Percentiles rank a stretch among this genome's conserved stretches.
Evolutionary conservation across 306 rosid species (phyloP).

Genomic region (Cicer chorassanicum): DNA sequence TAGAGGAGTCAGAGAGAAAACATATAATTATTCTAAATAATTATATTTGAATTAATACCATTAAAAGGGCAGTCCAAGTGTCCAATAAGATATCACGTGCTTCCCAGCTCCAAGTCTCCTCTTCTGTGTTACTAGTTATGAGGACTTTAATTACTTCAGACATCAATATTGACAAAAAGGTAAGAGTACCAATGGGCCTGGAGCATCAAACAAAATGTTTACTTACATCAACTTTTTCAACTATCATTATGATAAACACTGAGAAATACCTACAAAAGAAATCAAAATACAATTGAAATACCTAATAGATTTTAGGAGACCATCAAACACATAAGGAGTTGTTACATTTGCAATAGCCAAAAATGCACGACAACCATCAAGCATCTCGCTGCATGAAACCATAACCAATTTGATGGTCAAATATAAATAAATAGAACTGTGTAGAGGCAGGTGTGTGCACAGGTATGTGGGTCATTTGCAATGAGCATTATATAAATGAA

Average conservation of each 20-base stretch:
- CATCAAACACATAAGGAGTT: constrained; percentile 73
- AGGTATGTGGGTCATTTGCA: constrained; percentile 10
- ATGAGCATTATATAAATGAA: constrained; percentile 39
- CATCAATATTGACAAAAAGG: constrained; percentile 75
- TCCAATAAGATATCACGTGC: constrained; percentile 92
- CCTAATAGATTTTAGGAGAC: constrained; percentile 75
- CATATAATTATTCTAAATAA: constrained; percentile 30
- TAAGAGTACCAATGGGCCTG: constrained; percentile 81
- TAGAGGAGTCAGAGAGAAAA: constrained; percentile 32
- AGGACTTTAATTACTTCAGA: constrained; percentile 82
- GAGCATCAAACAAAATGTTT: constrained; percentile 48
- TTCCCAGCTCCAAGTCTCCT: constrained; percentile 93
- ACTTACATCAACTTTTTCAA: constrained; percentile 35
- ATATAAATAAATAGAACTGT: constrained; percentile 26
- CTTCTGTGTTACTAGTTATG: constrained; percentile 66
- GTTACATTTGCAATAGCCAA: constrained; percentile 82
- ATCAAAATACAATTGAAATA: constrained; percentile 36
- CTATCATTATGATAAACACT: constrained; percentile 30
- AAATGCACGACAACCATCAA: constrained; percentile 95
- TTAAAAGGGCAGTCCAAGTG: constrained; percentile 85
- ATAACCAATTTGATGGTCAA: constrained; percentile 44
- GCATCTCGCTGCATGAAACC: constrained; percentile 79
- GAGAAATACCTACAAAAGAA: constrained; percentile 31
- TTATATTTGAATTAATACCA: constrained; percentile 55
- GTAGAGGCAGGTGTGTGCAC: constrained; percentile 17